A percentile compares a stretch with the other conserved stretches of the same genome.
phyloP scores from a whole-genome alignment of 257 asterid genomes.

The Solanum lycopersicoides region DNA sequence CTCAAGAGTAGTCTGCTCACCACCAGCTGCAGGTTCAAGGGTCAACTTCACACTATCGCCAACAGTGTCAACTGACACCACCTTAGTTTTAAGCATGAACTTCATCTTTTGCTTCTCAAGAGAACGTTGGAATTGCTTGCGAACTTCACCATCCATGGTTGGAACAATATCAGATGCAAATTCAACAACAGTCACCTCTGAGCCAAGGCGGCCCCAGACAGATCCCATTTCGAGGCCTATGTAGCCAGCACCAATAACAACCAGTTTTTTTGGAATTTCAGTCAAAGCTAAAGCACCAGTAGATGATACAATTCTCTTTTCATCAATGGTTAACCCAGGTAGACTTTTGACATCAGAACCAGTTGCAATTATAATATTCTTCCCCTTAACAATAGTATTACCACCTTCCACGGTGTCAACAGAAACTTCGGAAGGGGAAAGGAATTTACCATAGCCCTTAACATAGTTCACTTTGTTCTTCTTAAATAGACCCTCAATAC shows the following conservation, averaged over 20 bases:
- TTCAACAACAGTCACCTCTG: constrained; percentile 90
- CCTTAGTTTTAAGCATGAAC: constrained; percentile 89
- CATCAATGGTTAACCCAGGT: constrained; percentile 40
- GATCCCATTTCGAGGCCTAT: constrained; percentile 99
- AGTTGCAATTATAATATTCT: constrained; percentile 85
- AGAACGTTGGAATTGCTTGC: constrained; percentile 84
- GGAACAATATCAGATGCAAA: constrained; percentile 90
- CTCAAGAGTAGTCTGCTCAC: constrained; percentile 71
- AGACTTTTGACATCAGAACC: constrained; percentile 68
- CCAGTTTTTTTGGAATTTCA: constrained; percentile 72
- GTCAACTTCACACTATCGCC: constrained; percentile 66
- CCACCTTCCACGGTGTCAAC: constrained; percentile 80
- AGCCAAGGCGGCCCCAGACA: constrained; percentile 97
- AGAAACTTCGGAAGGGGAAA: constrained; percentile 81
- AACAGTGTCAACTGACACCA: constrained; percentile 69
- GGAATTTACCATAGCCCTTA: constrained; percentile 87
- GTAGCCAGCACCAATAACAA: constrained; percentile 97
- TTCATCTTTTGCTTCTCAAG: constrained; percentile 98
- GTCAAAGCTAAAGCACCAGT: constrained; percentile 48
- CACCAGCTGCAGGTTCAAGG: constrained; percentile 92
- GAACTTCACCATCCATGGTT: constrained; percentile 80
- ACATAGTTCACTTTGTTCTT: constrained; percentile 91
- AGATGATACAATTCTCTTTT: constrained; percentile 38
- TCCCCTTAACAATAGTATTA: constrained; percentile 76
- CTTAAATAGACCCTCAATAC: constrained; percentile 95